Evolutionary conservation across 2,329 filamentous ascomycete genomes (phyloP).

Genomic region (Fragosphaeria purpurea): DNA sequence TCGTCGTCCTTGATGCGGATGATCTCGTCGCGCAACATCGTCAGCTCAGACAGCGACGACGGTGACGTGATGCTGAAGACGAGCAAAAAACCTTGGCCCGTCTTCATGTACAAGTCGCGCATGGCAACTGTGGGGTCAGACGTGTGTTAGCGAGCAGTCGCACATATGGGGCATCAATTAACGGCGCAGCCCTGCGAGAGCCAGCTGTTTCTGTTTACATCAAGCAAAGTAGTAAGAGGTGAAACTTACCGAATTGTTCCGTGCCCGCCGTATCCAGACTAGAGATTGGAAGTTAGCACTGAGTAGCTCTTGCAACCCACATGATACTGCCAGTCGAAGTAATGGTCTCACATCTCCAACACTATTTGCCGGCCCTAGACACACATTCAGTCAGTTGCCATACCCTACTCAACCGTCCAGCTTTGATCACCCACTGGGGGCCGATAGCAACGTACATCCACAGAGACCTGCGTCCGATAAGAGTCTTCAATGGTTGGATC

Average conservation of each 20-base stretch:
- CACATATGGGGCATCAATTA: neutral
- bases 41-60: slow-evolving; percentile 73
- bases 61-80: slow-evolving; percentile 86
- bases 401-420: too few relatives aligned
- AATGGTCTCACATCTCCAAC: slow-evolving; percentile 65
- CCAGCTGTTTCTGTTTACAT: neutral
- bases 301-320: neutral
- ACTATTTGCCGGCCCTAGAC: slow-evolving; percentile 73
- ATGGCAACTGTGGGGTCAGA: slow-evolving; percentile 38
- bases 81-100: slow-evolving; percentile 80
- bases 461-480: slow-evolving; percentile 63
- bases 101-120: slow-evolving; percentile 86
- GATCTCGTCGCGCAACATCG: slow-evolving; percentile 77
- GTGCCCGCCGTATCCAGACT: slow-evolving; percentile 84
- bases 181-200: neutral
- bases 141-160: too few relatives aligned
- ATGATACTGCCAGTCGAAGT: slow-evolving; percentile 6
- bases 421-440: neutral
- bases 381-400: neutral
- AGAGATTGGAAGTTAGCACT: neutral
- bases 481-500: slow-evolving; percentile 72
- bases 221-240: neutral
- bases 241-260: slow-evolving; percentile 74
- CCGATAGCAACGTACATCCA: slow-evolving; percentile 58
- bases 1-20: slow-evolving; percentile 85